These are phyloP conservation scores for Vachellia pachyceras DNA, from an alignment of 306 rosid genomes.

Conservation along the genomic window DNA sequence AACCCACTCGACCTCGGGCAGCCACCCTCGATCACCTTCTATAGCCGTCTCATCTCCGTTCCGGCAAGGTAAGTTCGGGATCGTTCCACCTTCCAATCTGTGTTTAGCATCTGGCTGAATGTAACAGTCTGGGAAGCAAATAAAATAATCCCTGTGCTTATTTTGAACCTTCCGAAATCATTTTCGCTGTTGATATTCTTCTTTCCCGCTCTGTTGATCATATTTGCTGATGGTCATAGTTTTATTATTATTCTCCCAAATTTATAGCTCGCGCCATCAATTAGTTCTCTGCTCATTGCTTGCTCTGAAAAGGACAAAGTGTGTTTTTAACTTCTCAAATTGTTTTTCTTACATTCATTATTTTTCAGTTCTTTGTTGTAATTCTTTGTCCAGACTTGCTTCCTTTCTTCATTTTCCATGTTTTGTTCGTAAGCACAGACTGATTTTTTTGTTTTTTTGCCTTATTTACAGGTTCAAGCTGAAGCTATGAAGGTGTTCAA, in stretches of 20 bases:
- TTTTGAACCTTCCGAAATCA: neutral
- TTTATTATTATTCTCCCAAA: neutral
- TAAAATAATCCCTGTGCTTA: neutral
- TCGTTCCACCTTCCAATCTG: neutral
- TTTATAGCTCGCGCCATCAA: neutral
- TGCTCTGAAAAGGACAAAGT: neutral
- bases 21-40: neutral
- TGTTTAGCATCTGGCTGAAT: neutral
- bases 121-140: neutral
- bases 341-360: neutral
- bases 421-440: neutral
- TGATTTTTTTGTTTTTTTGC: neutral
- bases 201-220: neutral
- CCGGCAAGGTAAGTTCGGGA: neutral
- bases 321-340: neutral
- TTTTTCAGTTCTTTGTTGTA: neutral
- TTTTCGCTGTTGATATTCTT: neutral
- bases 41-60: too few relatives aligned
- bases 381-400: neutral
- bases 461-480: slow-evolving; percentile 34
- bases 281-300: neutral
- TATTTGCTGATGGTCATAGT: neutral
- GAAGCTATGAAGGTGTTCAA: slow-evolving; percentile 67
- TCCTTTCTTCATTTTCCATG: neutral
- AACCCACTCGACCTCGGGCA: neutral